Percentiles rank a stretch among this genome's conserved stretches.
Conservation (phyloP, 164 flowering plant species). For the Liquidambar formosana region DNA sequence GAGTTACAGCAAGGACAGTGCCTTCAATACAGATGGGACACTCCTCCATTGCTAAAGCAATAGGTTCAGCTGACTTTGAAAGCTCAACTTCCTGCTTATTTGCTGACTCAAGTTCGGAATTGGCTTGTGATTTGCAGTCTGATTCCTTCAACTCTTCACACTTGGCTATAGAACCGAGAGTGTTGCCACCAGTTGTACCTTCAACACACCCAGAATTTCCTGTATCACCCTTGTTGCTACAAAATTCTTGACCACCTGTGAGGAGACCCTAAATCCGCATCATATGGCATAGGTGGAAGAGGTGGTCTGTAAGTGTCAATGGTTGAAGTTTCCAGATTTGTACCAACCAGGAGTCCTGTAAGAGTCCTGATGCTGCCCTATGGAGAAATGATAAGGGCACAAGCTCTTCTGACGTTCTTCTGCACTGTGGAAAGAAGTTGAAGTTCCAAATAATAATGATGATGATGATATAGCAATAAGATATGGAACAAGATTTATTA, state of each 20-base stretch:
- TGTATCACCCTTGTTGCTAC: slow-evolving; percentile 21
- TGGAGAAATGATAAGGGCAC: slow-evolving; percentile 34
- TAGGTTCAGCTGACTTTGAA: slow-evolving; percentile 24
- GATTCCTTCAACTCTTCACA: slow-evolving; percentile 29
- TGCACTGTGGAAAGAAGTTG: slow-evolving; percentile 24
- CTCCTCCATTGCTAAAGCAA: slow-evolving; percentile 33
- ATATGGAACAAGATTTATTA: background rate
- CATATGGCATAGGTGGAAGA: slow-evolving; percentile 42
- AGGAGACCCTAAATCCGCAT: slow-evolving; percentile 24
- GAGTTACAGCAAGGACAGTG: background rate
- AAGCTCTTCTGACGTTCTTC: slow-evolving; percentile 42
- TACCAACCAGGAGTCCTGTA: slow-evolving; percentile 39
- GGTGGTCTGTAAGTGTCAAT: slow-evolving; percentile 47
- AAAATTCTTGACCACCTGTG: slow-evolving; percentile 18
- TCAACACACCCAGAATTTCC: slow-evolving; percentile 24
- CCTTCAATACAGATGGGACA: slow-evolving; percentile 60
- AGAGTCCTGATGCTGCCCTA: slow-evolving; percentile 24
- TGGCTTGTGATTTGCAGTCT: slow-evolving; percentile 18
- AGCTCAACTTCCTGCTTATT: slow-evolving; percentile 30
- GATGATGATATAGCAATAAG: background rate
- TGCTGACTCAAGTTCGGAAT: slow-evolving; percentile 16
- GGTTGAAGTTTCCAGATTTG: slow-evolving; percentile 43
- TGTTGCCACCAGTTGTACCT: slow-evolving; percentile 13
- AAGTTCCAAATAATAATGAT: background rate
- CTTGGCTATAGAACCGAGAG: slow-evolving; percentile 17